A percentile compares a stretch with the other conserved stretches of the same genome.
Conservation (phyloP, 2,329 filamentous ascomycete genomes). For the Coccinonectria pachysandricola region DNA sequence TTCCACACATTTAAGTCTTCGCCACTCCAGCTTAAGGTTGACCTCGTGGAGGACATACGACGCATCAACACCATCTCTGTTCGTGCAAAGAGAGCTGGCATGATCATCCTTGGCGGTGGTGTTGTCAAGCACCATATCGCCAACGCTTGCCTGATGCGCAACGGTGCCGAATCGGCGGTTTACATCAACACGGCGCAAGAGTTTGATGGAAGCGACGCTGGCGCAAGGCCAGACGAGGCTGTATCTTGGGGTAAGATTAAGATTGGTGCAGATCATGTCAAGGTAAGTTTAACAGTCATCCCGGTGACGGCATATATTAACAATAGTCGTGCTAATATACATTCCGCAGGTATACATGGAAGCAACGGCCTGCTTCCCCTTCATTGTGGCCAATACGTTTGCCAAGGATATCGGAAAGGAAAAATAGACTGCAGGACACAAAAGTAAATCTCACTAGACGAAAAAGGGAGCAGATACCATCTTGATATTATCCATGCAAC, state of each 20-base stretch:
- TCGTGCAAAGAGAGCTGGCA: constrained; percentile 76
- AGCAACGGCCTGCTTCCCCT: constrained; percentile 53
- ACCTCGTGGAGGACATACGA: constrained; percentile 90
- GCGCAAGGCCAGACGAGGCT: constrained; percentile 88
- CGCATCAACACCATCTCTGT: constrained; percentile 88
- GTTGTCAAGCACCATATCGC: constrained; percentile 98
- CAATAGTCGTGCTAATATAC: too few relatives aligned
- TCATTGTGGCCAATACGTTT: constrained; percentile 59
- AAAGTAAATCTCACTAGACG: too few relatives aligned
- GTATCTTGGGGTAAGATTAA: constrained; percentile 99
- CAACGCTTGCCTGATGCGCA: constrained; percentile 94
- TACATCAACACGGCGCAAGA: constrained; percentile 98
- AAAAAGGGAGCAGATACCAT: too few relatives aligned
- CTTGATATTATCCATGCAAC: too few relatives aligned
- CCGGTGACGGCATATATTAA: too few relatives aligned
- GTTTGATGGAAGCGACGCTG: constrained; percentile 94
- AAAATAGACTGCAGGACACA: too few relatives aligned
- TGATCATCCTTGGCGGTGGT: constrained; percentile 91
- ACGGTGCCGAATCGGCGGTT: constrained; percentile 91
- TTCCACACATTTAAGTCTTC: constrained; percentile 93
- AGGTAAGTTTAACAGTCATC: constrained; percentile 53
- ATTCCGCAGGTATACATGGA: constrained; percentile 48
- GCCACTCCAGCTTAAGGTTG: constrained; percentile 69
- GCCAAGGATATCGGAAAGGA: constrained; percentile 37
- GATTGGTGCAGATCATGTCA: constrained; percentile 74